Base-by-base conservation (phyloP, 169 alveolate genomes). In the Cytauxzoon felis region DNA sequence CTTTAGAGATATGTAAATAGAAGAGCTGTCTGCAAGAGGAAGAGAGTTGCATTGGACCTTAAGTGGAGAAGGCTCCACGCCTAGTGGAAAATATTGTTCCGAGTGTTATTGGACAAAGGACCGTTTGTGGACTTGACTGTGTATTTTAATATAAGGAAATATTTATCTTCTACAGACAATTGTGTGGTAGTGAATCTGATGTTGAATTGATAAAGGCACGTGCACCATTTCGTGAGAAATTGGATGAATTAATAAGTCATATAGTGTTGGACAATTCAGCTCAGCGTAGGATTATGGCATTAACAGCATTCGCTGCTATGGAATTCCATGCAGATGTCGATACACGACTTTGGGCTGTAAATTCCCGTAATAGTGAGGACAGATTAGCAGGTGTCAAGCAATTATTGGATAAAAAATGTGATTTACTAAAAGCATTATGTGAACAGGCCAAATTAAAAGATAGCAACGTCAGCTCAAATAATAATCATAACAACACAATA, bases 241-340 rank as follows among this genome's bases (percentile, higher is more conserved):
- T 75, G 36, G 59, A 26, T 6, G 11, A 34, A 19, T 40, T 75
- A 72, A 75, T 75, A 5, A 45, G 57, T 24, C 59, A 75, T 30
- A 59, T 75, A 26, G 66, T 57, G 24, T 26, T 75, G n/a, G 85
- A 75, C 27, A 47, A 43, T 18, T 43, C 63, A 0, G 57, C 45
- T 38, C 60, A 58, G 43, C n/a, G 18, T 49, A 19, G 42, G n/a
- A 75, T 75, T 1, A 24, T 60, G 32, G 85, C 63, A 66, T 40
- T 75, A 11, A 75, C 79, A 0, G 72, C 75, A 6, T 75, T 75
- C 47, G 64, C 66, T 2, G 85, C 78, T 18, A 30, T 75, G 32
- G 85, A 75, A 43, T 75, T 52, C 34, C 70, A 75, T 48, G 78
- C 80, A 16, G 85, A 75, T 24, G 18, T 41, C 7, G 73, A 75